Base-by-base conservation (phyloP, 2,329 filamentous ascomycete genomes). In the Gnomoniopsis smithogilvyi region DNA sequence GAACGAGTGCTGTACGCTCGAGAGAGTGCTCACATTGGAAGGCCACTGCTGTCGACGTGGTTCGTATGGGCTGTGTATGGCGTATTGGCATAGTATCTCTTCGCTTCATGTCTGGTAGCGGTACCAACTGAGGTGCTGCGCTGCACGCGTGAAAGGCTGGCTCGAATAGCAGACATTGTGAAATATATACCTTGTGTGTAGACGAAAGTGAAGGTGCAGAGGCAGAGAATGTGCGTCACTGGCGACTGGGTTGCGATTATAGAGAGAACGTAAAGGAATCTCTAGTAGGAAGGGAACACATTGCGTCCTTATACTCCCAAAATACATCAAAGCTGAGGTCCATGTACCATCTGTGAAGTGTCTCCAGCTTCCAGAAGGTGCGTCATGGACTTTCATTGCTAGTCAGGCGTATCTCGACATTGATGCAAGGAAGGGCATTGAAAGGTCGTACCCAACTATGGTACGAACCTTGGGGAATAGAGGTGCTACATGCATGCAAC, bases 121-220 rank as follows among this genome's bases (percentile, higher is more conserved):
- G 55, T 2, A 51, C 47, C 33, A 46, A 48, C 55, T 43, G 55
- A 46, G n/a, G 45, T 33, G 21, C 56, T 49, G 41, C 24, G 38
- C 33, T 19, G 38, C 49, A 33, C 34, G 43, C 51, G 41, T 15
- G 56, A 58, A 41, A 58, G 49, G 47, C 49, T 33, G 17, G 50
- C 38, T 58, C 56, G 56, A 45, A 58, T 52, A 26, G 56, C 38
- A 53, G 49, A 52, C 56, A 58, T 58, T 38, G 46, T 58, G 41
- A 17, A 48, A 15, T 6, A 12, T 48, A 22, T 48, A 26, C 26
- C 6, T 48, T 11, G n/a, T 26, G 46, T 26, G 24, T 8, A 30
- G 21, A 11, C 2, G 46, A 14, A 15, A 12, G 10, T 26, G 21
- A 6, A 2, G 17, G 43, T 45, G 11, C 43, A n/a, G 17, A 6